These are phyloP conservation scores for Phytopythium aichiense DNA, from an alignment of 352 stramenopile genomes.

Conservation along the genomic window DNA sequence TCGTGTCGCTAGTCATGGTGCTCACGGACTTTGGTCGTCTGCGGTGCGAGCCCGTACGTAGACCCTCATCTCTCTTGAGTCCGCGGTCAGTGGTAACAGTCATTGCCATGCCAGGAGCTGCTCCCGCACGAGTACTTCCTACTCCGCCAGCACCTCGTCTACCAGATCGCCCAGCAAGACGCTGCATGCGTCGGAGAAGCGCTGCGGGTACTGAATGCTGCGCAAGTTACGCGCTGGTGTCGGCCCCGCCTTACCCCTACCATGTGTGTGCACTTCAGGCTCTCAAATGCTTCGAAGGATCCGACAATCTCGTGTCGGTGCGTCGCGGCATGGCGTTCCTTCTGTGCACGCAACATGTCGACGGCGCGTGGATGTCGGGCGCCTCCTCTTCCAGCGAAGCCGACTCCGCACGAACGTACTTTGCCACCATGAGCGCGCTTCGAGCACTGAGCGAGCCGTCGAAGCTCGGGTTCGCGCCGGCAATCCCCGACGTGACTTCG, in stretches of 20 bases:
- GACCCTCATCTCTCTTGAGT: not conserved
- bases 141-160: constrained; percentile 76
- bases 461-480: constrained; percentile 56
- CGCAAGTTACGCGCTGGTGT: not conserved
- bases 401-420: constrained; percentile 28
- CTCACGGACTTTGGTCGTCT: constrained; percentile 80
- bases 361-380: constrained; percentile 50
- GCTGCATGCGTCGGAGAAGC: constrained; percentile 63
- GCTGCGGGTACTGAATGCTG: constrained; percentile 36
- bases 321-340: constrained; percentile 68
- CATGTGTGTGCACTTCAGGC: constrained; percentile 29
- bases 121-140: constrained; percentile 91
- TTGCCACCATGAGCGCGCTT: constrained; percentile 50
- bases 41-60: constrained; percentile 53
- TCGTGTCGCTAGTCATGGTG: constrained; percentile 85
- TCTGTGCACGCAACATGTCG: constrained; percentile 45
- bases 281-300: constrained; percentile 66
- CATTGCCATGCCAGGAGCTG: constrained; percentile 47
- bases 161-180: constrained; percentile 76
- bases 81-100: not conserved
- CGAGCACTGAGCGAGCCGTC: constrained; percentile 42
- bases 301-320: constrained; percentile 63
- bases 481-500: constrained; percentile 38
- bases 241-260: not conserved
- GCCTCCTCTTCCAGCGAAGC: constrained; percentile 10